Evolutionary conservation across 2,329 filamentous ascomycete species (phyloP).

Genomic region (Macroventuria anomochaeta): DNA sequence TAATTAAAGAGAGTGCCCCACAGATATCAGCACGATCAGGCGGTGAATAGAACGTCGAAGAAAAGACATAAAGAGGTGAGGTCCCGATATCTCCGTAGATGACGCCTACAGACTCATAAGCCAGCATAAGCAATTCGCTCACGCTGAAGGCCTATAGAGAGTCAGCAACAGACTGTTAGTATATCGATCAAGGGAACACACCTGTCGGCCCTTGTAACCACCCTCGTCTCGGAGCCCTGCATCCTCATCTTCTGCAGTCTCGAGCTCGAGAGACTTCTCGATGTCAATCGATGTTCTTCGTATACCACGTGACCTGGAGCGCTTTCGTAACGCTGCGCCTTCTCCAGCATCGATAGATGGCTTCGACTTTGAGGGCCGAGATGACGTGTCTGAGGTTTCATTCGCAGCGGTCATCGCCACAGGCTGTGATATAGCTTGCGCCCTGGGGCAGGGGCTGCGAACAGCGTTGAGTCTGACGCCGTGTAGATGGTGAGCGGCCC

Average conservation of each 20-base stretch:
- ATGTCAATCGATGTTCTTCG: conserved; percentile 63
- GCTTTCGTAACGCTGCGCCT: conserved; percentile 16
- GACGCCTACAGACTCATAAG: conserved; percentile 70
- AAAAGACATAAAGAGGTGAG: conserved; percentile 72
- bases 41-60: conserved; percentile 66
- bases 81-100: conserved; percentile 75
- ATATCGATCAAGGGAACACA: conserved; percentile 10
- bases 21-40: conserved; percentile 64
- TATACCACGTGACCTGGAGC: conserved; percentile 15
- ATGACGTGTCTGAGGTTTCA: conserved; percentile 10
- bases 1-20: conserved; percentile 70
- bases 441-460: conserved; percentile 14
- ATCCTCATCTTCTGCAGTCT: conserved; percentile 41
- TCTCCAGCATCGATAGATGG: conserved; percentile 12
- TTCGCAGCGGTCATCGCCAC: conserved; percentile 16
- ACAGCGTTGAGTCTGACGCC: conserved; percentile 11
- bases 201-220: conserved; percentile 42
- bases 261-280: conserved; percentile 61
- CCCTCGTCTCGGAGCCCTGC: conserved; percentile 40
- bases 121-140: conserved; percentile 42
- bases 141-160: conserved; percentile 35
- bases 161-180: conserved; percentile 11
- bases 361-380: conserved; percentile 13
- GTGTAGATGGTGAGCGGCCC: conserved; percentile 9
- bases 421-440: conserved; percentile 1